Base-by-base conservation (phyloP, 108 stramenopile species). In the Heterococcus sp. region DNA sequence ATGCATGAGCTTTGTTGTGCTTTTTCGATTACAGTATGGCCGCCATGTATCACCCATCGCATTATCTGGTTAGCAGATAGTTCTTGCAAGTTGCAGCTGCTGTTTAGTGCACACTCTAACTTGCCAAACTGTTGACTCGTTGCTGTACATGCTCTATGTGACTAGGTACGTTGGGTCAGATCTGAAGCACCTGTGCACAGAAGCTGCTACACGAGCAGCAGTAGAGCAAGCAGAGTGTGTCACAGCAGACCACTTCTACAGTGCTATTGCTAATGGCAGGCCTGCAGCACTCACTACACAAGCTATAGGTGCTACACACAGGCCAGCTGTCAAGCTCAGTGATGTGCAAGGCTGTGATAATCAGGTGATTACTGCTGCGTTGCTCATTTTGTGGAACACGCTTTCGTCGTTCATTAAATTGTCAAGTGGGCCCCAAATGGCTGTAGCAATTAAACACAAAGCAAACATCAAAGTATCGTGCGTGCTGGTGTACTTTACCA, bases 131-230 rank as follows among this genome's bases (percentile, higher is more conserved):
- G n/a, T n/a, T n/a, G n/a, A n/a, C n/a, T n/a, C n/a, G n/a, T n/a
- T n/a, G n/a, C n/a, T n/a, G n/a, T n/a, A n/a, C n/a, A n/a, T n/a
- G n/a, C n/a, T n/a, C n/a, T 58, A 21, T 58, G 46, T 58, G 46
- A 21, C 46, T n/a, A 58, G 99, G 11, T 97, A 91, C 84, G 94
- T 98, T 32, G 99, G 97, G 36, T 95, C 97, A 2, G 99, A 99
- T 89, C 87, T 99, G 38, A 89, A 92, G 74, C 96, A 97, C 70
- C 90, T 99, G 37, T 93, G 94, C 64, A 86, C 96, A 70, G 96
- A 99, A 81, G 95, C 96, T 11, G 96, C 95, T 3, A 83, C 97
- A 72, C 91, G 35, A 65, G 36, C 28, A 35, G 74, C 35, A 2
- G 66, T 4, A 28, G 26, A 27, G 78, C 30, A 2, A 0, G 38